Conservation (phyloP, 495 filamentous ascomycete species). For the Daldinia concentrica region DNA sequence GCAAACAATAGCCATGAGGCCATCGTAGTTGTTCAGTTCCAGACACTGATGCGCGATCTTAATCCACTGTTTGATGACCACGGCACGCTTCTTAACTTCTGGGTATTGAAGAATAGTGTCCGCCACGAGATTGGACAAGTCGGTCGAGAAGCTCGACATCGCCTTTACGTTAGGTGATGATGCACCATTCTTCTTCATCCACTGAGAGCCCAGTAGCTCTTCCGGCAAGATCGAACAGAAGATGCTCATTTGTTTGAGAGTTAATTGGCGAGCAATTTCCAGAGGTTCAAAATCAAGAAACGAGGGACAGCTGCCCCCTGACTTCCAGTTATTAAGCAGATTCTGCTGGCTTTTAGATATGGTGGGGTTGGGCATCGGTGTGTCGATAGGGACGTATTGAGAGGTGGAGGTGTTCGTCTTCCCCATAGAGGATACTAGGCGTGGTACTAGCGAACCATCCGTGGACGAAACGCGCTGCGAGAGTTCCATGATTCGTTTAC, state of each 20-base stretch:
- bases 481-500: constrained; percentile 79
- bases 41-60: constrained; percentile 91
- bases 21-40: constrained; percentile 94
- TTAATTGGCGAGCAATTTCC: constrained; percentile 92
- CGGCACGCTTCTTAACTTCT: constrained; percentile 90
- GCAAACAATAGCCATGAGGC: constrained; percentile 95
- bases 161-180: constrained; percentile 91
- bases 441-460: constrained; percentile 81
- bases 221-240: constrained; percentile 94
- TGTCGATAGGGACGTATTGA: constrained; percentile 73
- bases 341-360: constrained; percentile 79
- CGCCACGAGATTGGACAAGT: constrained; percentile 91
- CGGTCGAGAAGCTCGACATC: constrained; percentile 92
- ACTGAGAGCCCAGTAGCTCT: constrained; percentile 91
- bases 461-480: constrained; percentile 81
- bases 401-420: constrained; percentile 81
- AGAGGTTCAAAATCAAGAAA: constrained; percentile 94
- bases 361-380: constrained; percentile 71
- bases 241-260: constrained; percentile 90
- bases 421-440: constrained; percentile 85
- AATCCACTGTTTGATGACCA: constrained; percentile 97
- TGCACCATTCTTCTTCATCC: constrained; percentile 84
- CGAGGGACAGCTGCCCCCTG: constrained; percentile 71
- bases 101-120: constrained; percentile 88
- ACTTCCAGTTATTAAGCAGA: constrained; percentile 77